A percentile compares a stretch with the other conserved stretches of the same genome.
Evolutionary conservation across 441 rosid species (phyloP).

Genomic region (Gossypium trilobum): DNA sequence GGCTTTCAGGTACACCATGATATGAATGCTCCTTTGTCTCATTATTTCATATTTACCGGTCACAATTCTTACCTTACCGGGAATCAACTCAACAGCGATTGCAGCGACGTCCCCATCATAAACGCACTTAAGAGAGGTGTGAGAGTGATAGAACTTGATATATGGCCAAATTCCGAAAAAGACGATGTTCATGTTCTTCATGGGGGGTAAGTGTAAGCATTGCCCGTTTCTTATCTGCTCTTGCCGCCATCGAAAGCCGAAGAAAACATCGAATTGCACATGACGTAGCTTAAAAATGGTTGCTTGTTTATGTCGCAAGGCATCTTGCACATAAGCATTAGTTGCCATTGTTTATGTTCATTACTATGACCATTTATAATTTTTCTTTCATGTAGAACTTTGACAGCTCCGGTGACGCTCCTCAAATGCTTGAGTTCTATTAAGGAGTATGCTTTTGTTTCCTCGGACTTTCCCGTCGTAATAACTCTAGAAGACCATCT

Average conservation of each 20-base stretch:
- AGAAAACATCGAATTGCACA: too few relatives aligned
- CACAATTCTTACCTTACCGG: conserved; percentile 88
- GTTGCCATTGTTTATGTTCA: too few relatives aligned
- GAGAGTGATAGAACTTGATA: conserved; percentile 81
- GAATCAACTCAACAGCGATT: conserved; percentile 84
- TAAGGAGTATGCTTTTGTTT: conserved; percentile 60
- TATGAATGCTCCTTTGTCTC: conserved; percentile 73
- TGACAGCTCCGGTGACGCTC: conserved; percentile 81
- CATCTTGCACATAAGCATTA: too few relatives aligned
- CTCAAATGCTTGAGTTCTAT: conserved; percentile 64
- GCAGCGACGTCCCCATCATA: conserved; percentile 76
- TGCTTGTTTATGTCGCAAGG: too few relatives aligned
- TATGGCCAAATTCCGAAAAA: conserved; percentile 79
- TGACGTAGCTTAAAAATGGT: too few relatives aligned
- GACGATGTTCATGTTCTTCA: conserved; percentile 70
- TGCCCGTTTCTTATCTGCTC: too few relatives aligned
- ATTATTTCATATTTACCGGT: conserved; percentile 75
- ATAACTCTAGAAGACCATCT: conserved; percentile 95
- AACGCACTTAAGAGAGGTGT: conserved; percentile 66
- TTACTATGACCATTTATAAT: too few relatives aligned
- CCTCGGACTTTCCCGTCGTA: conserved; percentile 73
- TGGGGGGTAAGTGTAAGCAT: conserved; percentile 48
- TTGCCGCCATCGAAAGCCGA: too few relatives aligned
- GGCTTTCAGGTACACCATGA: conserved; percentile 63
- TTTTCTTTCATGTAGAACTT: conserved; percentile 41